Evolutionary conservation across 768 basidiomycete species (phyloP).

Genomic region (Neoboletus subvelutipes): DNA sequence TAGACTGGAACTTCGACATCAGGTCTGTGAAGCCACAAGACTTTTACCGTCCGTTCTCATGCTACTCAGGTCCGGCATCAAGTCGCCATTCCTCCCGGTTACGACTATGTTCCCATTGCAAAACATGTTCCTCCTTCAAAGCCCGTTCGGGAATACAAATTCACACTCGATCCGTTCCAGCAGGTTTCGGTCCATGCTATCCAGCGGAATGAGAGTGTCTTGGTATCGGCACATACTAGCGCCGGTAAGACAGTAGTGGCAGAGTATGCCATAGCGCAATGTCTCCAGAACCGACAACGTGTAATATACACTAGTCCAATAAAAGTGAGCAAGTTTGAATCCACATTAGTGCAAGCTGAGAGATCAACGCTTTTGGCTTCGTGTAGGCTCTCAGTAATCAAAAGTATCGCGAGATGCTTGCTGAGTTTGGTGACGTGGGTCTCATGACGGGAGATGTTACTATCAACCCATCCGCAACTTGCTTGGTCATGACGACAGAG

Average conservation of each 20-base stretch:
- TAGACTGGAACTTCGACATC: constrained; percentile 76
- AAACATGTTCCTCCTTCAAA: constrained; percentile 89
- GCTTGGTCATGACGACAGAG: constrained; percentile 99
- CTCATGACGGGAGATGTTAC: constrained; percentile 99
- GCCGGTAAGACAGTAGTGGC: constrained; percentile 99
- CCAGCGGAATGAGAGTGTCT: constrained; percentile 94
- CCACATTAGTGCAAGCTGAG: constrained; percentile 11
- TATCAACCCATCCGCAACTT: constrained; percentile 95
- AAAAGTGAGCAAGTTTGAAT: constrained; percentile 64
- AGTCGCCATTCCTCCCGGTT: constrained; percentile 93
- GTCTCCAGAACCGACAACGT: constrained; percentile 88
- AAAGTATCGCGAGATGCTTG: constrained; percentile 97
- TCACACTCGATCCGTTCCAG: constrained; percentile 97
- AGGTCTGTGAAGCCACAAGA: constrained; percentile 39
- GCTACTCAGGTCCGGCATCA: constrained; percentile 79
- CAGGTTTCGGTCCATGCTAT: constrained; percentile 93
- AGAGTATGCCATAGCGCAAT: constrained; percentile 98
- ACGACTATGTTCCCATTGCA: constrained; percentile 86
- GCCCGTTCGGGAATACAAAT: constrained; percentile 91
- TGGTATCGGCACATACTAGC: constrained; percentile 98
- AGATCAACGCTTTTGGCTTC: constrained; percentile 17
- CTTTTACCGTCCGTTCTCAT: constrained; percentile 6
- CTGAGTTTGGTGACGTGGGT: constrained; percentile 96
- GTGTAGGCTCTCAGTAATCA: constrained; percentile 94
- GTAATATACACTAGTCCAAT: constrained; percentile 99